These are phyloP conservation scores for Amanita thiersii DNA, from an alignment of 768 basidiomycete genomes.

Conservation along the genomic window DNA sequence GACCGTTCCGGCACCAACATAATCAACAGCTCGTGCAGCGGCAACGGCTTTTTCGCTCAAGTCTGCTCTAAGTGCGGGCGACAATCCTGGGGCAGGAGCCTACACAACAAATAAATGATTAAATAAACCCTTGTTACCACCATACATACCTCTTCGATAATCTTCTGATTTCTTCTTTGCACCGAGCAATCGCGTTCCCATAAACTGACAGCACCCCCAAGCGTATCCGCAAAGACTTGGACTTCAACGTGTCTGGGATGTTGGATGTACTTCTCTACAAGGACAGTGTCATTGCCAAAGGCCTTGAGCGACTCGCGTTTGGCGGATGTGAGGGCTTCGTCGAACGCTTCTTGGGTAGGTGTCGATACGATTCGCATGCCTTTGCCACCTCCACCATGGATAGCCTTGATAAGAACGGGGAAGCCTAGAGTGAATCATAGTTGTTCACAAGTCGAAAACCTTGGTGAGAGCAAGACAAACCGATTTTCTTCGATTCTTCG, in stretches of 20 bases:
- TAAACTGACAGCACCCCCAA: constrained; percentile 81
- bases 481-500: constrained; percentile 63
- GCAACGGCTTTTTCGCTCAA: constrained; percentile 83
- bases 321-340: constrained; percentile 78
- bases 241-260: constrained; percentile 90
- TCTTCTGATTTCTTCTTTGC: constrained; percentile 90
- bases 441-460: not conserved
- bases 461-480: constrained; percentile 20
- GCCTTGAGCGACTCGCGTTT: constrained; percentile 83
- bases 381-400: constrained; percentile 92
- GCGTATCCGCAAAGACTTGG: constrained; percentile 83
- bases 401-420: constrained; percentile 93
- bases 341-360: constrained; percentile 56
- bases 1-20: constrained; percentile 90
- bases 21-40: constrained; percentile 88
- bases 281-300: constrained; percentile 80
- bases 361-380: constrained; percentile 80
- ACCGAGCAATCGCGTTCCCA: constrained; percentile 95
- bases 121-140: not conserved
- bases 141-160: constrained; percentile 71
- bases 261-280: constrained; percentile 85
- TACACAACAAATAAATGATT: constrained; percentile 19
- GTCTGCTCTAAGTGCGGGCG: constrained; percentile 69
- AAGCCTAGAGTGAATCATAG: constrained; percentile 41
- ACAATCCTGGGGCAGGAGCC: constrained; percentile 88